Conservation (phyloP, 257 asterid genomes). For the Solanum corneliomulleri region DNA sequence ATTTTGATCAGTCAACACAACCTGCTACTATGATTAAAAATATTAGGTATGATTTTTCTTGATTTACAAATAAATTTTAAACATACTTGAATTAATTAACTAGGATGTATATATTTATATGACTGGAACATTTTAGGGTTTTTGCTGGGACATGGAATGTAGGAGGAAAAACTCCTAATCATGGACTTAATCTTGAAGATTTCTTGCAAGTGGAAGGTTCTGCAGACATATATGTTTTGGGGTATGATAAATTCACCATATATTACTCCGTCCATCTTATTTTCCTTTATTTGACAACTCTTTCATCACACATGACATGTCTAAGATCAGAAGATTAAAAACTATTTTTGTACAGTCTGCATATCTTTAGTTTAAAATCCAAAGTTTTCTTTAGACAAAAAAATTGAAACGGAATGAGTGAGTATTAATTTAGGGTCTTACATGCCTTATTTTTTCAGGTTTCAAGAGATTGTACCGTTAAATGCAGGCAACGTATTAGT, state of each 20-base stretch:
- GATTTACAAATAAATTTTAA: background rate
- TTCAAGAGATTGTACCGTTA: conserved; percentile 90
- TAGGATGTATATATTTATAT: background rate
- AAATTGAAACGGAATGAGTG: background rate
- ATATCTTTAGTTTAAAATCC: background rate
- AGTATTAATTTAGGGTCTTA: background rate
- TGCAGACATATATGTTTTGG: conserved; percentile 78
- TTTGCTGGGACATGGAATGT: conserved; percentile 94
- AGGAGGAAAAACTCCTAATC: conserved; percentile 75
- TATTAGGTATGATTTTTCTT: conserved; percentile 34
- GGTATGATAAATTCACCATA: conserved; percentile 25
- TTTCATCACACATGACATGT: background rate
- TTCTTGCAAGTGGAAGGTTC: conserved; percentile 87
- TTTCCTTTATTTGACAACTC: background rate
- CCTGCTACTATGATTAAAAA: conserved; percentile 41
- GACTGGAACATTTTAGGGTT: conserved; percentile 28
- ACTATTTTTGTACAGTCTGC: background rate
- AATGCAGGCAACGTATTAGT: conserved; percentile 85
- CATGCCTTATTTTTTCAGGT: conserved; percentile 26
- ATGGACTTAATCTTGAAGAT: conserved; percentile 68
- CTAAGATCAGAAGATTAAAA: background rate
- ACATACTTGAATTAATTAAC: background rate
- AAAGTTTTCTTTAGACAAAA: background rate
- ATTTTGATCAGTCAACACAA: conserved; percentile 33
- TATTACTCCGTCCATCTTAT: background rate